Percentiles rank a stretch among this genome's conserved stretches.
Conservation (phyloP, 2,329 filamentous ascomycete species). For the Ustulina deusta region DNA sequence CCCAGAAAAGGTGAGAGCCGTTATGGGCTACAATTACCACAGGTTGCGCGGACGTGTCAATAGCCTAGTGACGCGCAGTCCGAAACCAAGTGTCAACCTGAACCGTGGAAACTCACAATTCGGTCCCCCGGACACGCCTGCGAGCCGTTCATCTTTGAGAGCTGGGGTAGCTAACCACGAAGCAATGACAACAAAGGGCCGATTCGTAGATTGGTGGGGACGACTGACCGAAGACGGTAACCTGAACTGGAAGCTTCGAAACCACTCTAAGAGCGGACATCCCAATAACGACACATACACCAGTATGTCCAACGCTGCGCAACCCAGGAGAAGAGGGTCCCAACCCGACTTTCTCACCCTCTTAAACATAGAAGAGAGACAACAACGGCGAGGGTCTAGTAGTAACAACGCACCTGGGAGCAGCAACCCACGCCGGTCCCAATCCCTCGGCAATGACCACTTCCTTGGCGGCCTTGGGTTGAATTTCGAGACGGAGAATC, state of each 20-base stretch:
- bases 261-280: constrained; percentile 46
- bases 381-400: constrained; percentile 49
- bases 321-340: constrained; percentile 37
- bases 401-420: constrained; percentile 45
- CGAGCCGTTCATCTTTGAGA: constrained; percentile 55
- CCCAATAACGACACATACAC: constrained; percentile 47
- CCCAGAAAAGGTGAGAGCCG: constrained; percentile 56
- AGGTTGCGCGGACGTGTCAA: constrained; percentile 53
- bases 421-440: constrained; percentile 44
- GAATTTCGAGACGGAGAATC: constrained; percentile 55
- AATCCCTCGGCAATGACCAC: constrained; percentile 53
- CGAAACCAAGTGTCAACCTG: constrained; percentile 59
- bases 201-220: constrained; percentile 60
- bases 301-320: constrained; percentile 45
- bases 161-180: constrained; percentile 38
- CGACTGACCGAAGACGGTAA: constrained; percentile 56
- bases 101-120: constrained; percentile 68
- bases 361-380: constrained; percentile 57
- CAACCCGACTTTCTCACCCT: constrained; percentile 61
- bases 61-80: constrained; percentile 49
- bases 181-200: constrained; percentile 52
- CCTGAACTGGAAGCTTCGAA: constrained; percentile 54
- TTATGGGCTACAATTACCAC: constrained; percentile 54
- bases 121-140: constrained; percentile 49
- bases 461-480: constrained; percentile 57